Evolutionary conservation across 139 green algal species (phyloP), one percentile per base, ranked within the genome.

Genomic region (Eudorina sp.): DNA sequence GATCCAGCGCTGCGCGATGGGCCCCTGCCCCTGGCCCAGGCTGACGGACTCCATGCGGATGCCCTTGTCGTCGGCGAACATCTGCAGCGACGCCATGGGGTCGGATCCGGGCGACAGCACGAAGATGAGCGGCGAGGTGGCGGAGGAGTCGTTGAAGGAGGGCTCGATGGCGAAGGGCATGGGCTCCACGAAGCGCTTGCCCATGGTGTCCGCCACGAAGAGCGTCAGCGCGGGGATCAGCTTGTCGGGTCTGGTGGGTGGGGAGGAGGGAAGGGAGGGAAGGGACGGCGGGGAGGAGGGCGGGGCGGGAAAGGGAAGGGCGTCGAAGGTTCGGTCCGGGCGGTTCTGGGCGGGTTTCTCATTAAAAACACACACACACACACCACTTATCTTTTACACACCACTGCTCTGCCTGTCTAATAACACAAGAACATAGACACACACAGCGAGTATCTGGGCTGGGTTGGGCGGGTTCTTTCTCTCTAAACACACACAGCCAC

Each of bases 21-120:
- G 95, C 29, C 94, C 95, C 89, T 98, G 95, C 13, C 95, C 95
- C 92, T 98, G 95, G 6, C 95, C 95, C 66, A 98, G 87, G 34
- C 89, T 94, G n/a, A 98, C 95, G 72, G 69, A 85, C 91, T 97
- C 94, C 45, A 97, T 94, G 23, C 92, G 83, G 19, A 94, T 84
- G 51, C 89, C 90, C 86, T 92, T 91, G 60, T 97, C 94, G 38
- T 95, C 93, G 51, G 95, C 95, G 90, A 97, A 97, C 89, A 94
- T 96, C 25, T 97, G 90, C 75, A 98, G 89, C 4, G 88, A 83
- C 4, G 94, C 94, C 95, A 97, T 98, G 40, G 96, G 96, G 83
- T 98, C 96, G 5, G 92, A 94, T 3, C 96, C 95, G 14, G 93
- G 84, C 0, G 92, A 96, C 51, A 98, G 92, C 55, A 98, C 93